phyloP scores from a whole-genome alignment of 2,329 filamentous ascomycete species.

The Neofusicoccum ribis region DNA sequence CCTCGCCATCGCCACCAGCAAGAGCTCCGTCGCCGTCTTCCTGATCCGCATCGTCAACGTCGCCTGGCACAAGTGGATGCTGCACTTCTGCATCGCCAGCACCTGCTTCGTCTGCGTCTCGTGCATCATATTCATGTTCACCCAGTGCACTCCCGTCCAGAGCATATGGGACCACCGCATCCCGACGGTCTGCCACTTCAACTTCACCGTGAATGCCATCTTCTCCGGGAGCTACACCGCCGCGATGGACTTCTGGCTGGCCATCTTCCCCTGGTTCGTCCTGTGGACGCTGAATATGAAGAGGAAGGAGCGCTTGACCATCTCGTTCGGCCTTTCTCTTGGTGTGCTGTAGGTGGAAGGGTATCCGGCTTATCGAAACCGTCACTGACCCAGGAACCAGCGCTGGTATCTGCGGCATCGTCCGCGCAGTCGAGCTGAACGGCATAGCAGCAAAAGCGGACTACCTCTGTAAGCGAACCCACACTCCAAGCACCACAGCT shows the following conservation, averaged over 20 bases:
- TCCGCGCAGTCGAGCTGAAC: conserved; percentile 33
- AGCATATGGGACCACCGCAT: conserved; percentile 32
- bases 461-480: conserved; percentile 26
- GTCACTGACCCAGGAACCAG: conserved; percentile 6
- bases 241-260: conserved; percentile 31
- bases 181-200: conserved; percentile 28
- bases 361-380: too few relatives aligned
- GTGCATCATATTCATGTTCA: conserved; percentile 29
- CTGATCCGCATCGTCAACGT: conserved; percentile 31
- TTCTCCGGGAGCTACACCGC: conserved; percentile 7
- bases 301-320: conserved; percentile 32
- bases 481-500: neutral
- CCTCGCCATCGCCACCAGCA: conserved; percentile 32
- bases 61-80: conserved; percentile 29
- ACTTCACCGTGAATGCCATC: conserved; percentile 27
- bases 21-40: conserved; percentile 33
- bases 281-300: conserved; percentile 31
- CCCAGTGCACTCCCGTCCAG: conserved; percentile 31
- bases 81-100: conserved; percentile 33
- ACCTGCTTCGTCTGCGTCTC: conserved; percentile 31
- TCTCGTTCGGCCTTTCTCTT: conserved; percentile 32
- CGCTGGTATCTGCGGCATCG: conserved; percentile 32
- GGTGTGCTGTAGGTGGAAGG: conserved; percentile 20
- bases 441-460: conserved; percentile 29
- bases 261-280: conserved; percentile 29